Base-by-base conservation (phyloP, 2,329 filamentous ascomycete species). In the Pestalotiopsis sp. region DNA sequence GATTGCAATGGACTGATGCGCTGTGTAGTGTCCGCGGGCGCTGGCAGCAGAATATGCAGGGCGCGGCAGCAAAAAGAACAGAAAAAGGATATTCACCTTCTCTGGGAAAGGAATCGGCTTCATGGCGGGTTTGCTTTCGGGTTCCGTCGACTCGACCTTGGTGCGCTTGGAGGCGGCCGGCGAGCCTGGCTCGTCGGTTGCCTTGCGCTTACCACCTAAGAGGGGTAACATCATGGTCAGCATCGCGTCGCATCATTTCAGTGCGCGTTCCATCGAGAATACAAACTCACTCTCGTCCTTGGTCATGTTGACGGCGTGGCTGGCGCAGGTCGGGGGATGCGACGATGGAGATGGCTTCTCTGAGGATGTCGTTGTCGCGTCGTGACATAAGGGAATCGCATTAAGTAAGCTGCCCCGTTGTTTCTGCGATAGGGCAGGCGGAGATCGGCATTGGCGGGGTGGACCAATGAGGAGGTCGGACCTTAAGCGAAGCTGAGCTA, bases 31-130 rank as follows among this genome's bases (percentile, higher is more conserved):
- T 52, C 45, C 20, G 45, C 6, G 9, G 45, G 45, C n/a, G 20
- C 45, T 52, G 45, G 45, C 45, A 52, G 45, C 45, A 52, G 45
- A 52, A 9, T 9, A 20, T n/a, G 17, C 3, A 20, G 20, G 45
- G 45, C 9, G 7, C 45, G 17, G n/a, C 45, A 52, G 20, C 6
- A 9, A 5, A 20, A 39, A 23, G 20, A 13, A 52, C 12, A 14
- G 49, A 57, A 7, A 5, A 23, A 56, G 66, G 7, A 27, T 68
- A 66, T 59, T 9, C 78, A 92, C 92, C 86, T 97, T 98, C 81
- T 97, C 94, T 1, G 94, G 94, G 75, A 96, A 98, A 1, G 93
- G 93, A 45, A 97, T 93, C 20, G 90, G 88, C 73, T 90, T 90
- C 73, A 87, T 85, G 6, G 79, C 80, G 5, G 82, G 79, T 69